A percentile compares a stretch with the other conserved stretches of the same genome.
Conservation (phyloP, 495 filamentous ascomycete species). For the Rhizodiscina lignyota region DNA sequence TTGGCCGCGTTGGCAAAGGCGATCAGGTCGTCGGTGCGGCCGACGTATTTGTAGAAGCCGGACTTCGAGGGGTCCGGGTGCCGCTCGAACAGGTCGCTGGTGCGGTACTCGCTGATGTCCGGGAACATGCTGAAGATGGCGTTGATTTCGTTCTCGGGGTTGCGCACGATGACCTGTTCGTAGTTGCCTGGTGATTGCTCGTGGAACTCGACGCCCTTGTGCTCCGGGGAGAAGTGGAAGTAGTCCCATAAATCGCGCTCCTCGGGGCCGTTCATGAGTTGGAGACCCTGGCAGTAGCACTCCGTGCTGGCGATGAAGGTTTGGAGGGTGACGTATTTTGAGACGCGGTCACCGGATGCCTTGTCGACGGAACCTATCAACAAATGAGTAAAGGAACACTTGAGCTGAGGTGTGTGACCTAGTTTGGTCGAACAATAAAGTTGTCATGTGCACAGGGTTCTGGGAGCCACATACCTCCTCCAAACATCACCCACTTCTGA, state of each 20-base stretch:
- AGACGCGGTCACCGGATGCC: background rate
- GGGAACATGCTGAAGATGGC: background rate
- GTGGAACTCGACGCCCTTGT: background rate
- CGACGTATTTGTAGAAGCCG: background rate
- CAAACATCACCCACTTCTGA: too few relatives aligned
- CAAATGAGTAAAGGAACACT: too few relatives aligned
- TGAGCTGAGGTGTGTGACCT: too few relatives aligned
- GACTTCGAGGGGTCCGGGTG: background rate
- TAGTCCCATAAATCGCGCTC: background rate
- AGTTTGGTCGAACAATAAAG: too few relatives aligned
- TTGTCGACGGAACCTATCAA: background rate
- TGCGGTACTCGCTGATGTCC: background rate
- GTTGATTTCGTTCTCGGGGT: background rate
- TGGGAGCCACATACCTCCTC: too few relatives aligned
- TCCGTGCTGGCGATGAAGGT: background rate
- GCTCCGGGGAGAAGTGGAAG: background rate
- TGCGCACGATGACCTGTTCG: background rate
- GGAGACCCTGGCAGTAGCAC: background rate
- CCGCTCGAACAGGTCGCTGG: background rate
- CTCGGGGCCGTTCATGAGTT: background rate
- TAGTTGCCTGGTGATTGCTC: background rate
- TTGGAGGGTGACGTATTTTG: background rate
- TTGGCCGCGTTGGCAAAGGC: background rate
- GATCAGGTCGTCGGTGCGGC: background rate
- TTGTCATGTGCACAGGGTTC: too few relatives aligned